Percentiles rank a stretch among this genome's conserved stretches.
Evolutionary conservation across 2,329 filamentous ascomycete genomes (phyloP).

Genomic region (Nothomitra cinnamomea): DNA sequence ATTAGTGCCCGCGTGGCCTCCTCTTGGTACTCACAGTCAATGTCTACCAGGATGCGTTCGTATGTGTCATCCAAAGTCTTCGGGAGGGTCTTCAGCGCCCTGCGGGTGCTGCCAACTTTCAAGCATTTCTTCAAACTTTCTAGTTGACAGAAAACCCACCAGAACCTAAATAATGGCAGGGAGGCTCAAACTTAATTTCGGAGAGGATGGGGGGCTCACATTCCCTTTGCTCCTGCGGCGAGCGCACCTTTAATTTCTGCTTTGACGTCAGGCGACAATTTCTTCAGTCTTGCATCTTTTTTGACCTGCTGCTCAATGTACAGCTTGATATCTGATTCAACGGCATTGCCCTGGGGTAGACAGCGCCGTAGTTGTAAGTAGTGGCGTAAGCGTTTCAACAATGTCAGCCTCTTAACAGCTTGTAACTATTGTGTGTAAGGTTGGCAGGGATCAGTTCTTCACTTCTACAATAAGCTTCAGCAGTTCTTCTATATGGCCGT

Average conservation of each 20-base stretch:
- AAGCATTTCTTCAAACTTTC: slow-evolving; percentile 7
- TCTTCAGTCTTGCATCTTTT: slow-evolving; percentile 4
- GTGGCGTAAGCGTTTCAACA: neutral
- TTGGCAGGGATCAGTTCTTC: no score
- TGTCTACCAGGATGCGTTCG: slow-evolving; percentile 8
- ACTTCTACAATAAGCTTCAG: no score
- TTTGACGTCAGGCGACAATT: neutral
- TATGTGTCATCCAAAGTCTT: slow-evolving; percentile 10
- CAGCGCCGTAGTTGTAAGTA: neutral
- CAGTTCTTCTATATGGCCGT: no score
- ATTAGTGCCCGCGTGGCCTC: no score
- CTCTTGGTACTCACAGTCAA: no score
- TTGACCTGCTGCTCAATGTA: slow-evolving; percentile 3
- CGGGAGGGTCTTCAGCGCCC: slow-evolving; percentile 6
- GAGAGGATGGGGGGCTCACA: neutral
- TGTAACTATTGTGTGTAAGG: slow-evolving; percentile 1
- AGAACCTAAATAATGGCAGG: slow-evolving; percentile 7
- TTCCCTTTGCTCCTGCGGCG: slow-evolving; percentile 6
- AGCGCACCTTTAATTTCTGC: slow-evolving; percentile 6
- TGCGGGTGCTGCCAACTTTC: slow-evolving; percentile 1
- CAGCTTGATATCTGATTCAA: slow-evolving; percentile 5
- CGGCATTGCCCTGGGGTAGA: neutral
- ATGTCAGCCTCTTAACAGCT: slow-evolving; percentile 5
- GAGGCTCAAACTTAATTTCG: neutral
- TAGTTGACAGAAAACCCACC: slow-evolving; percentile 11